Evolutionary conservation across 257 asterid species (phyloP).

Genomic region (Scutellaria barbata): DNA sequence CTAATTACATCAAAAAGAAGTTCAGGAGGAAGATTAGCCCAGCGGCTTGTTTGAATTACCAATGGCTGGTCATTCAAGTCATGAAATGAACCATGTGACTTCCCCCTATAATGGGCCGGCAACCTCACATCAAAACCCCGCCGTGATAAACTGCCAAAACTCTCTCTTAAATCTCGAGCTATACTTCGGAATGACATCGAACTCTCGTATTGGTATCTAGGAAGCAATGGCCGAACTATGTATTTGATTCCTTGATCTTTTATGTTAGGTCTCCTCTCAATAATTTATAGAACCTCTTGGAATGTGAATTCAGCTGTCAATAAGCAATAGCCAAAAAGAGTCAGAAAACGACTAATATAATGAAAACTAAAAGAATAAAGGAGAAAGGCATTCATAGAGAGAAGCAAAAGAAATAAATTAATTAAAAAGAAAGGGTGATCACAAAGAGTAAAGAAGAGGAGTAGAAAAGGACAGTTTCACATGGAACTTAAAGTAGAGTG

Average conservation of each 20-base stretch:
- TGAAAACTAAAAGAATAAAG: slow-evolving; percentile 39
- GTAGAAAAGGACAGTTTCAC: slow-evolving; percentile 56
- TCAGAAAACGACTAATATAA: slow-evolving; percentile 35
- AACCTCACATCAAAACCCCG: slow-evolving; percentile 59
- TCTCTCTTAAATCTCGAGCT: slow-evolving; percentile 61
- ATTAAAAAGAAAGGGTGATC: slow-evolving; percentile 10
- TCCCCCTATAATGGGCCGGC: slow-evolving; percentile 53
- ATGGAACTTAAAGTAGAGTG: slow-evolving; percentile 55
- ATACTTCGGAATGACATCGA: slow-evolving; percentile 66
- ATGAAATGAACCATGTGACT: slow-evolving; percentile 53
- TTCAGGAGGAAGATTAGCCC: slow-evolving; percentile 69
- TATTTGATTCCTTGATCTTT: slow-evolving; percentile 30
- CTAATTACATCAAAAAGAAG: slow-evolving; percentile 57
- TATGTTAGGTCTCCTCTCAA: slow-evolving; percentile 15
- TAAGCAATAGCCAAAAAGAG: slow-evolving; percentile 28
- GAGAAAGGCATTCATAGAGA: slow-evolving; percentile 44
- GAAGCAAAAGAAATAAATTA: slow-evolving; percentile 36
- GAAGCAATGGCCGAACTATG: slow-evolving; percentile 7
- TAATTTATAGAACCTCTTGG: slow-evolving; percentile 35
- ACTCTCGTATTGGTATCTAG: slow-evolving; percentile 9
- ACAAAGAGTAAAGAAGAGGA: slow-evolving; percentile 30
- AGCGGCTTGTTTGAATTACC: slow-evolving; percentile 49
- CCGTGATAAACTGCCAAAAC: slow-evolving; percentile 62
- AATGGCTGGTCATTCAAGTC: slow-evolving; percentile 46
- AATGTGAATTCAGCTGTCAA: slow-evolving; percentile 44